These are phyloP conservation scores for Oryza meyeriana DNA, from an alignment of 176 grass and related monocot species.

Conservation along the genomic window DNA sequence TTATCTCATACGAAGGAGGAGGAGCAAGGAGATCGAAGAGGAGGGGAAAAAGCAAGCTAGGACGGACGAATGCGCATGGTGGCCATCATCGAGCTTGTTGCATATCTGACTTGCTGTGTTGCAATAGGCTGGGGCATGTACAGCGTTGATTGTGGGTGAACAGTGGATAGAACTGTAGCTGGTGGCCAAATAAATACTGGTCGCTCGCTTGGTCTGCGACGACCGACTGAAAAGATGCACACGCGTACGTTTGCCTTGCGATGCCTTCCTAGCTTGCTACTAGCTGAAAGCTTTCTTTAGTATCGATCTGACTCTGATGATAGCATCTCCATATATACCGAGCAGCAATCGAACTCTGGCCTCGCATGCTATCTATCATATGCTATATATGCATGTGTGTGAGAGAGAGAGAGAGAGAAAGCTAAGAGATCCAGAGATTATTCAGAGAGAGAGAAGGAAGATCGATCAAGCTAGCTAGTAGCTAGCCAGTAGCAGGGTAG, in stretches of 20 bases:
- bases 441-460: not conserved
- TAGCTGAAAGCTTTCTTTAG: too few species aligned
- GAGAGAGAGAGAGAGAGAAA: not conserved
- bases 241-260: too few species aligned
- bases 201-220: slow-evolving; percentile 34
- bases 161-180: slow-evolving; percentile 27
- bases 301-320: too few species aligned
- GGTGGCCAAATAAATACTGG: slow-evolving; percentile 47
- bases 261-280: too few species aligned
- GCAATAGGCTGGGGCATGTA: slow-evolving; percentile 29
- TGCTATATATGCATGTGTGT: not conserved
- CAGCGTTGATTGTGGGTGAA: slow-evolving; percentile 15
- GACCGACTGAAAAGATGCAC: slow-evolving; percentile 36
- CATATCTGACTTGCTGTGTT: not conserved
- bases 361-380: not conserved
- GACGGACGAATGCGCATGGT: not conserved
- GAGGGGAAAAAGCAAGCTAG: not conserved
- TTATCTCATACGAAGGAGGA: not conserved
- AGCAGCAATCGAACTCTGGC: not conserved
- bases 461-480: too few species aligned
- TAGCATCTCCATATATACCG: not conserved
- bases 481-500: too few species aligned
- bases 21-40: not conserved
- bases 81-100: not conserved
- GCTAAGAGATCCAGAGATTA: not conserved